Base-by-base conservation (phyloP, 169 alveolate genomes). In the Plasmodium blacklocki region DNA sequence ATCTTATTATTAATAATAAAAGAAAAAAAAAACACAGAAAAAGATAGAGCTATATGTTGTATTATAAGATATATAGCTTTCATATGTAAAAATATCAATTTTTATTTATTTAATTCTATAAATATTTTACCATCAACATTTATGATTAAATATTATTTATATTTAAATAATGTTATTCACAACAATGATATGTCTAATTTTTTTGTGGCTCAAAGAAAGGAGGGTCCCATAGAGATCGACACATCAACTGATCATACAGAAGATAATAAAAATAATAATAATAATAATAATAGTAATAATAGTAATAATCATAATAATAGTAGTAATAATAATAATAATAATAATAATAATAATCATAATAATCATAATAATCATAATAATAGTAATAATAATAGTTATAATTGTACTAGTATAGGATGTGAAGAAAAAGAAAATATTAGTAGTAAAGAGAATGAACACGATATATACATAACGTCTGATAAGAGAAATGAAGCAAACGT, bases 61-160 rank as follows among this genome's bases (percentile, higher is more conserved):
- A 70, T 86, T 14, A 86, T 86, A 21, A 70, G 92, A 67, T 86
- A 73, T 64, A 52, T 86, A 59, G 92, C 88, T 12, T 86, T 86
- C 29, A 86, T 86, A 26, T 86, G 92, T 74, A 86, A 86, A 86
- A 86, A 86, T 9, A 43, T 86, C 21, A 86, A 86, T 26, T 86
- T 86, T n/a, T 86, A 72, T 72, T 60, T 86, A 49, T 86, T 86
- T 54, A 86, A 86, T 29, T 60, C 74, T n/a, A 72, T 86, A 18
- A 86, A 66, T 62, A 26, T 62, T 43, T 32, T 86, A 8, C 75
- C 92, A 9, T 59, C 92, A 1, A 71, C 86, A 1, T 86, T 86
- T 63, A 74, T 86, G 11, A 14, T 39, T 11, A 86, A 73, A 54
- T 86, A 86, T 72, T 86, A 71, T 52, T 21, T 86, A 9, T 86